phyloP scores from a whole-genome alignment of 2,329 filamentous ascomycete species.

The Domatiomyces catenatus region DNA sequence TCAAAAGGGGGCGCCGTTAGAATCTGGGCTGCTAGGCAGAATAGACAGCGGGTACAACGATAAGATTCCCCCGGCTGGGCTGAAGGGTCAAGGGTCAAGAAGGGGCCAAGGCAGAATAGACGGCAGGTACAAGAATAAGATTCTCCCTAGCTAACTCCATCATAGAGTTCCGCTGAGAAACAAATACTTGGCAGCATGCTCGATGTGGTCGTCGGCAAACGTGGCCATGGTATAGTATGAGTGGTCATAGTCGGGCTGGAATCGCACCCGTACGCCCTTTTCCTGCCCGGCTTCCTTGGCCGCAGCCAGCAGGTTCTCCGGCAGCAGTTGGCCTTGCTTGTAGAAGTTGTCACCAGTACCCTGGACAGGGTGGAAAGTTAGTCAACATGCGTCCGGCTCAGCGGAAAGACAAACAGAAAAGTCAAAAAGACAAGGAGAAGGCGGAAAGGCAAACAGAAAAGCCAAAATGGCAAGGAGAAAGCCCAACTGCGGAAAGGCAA shows the following conservation, averaged over 20 bases:
- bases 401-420: slow-evolving; percentile 47
- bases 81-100: slow-evolving; percentile 22
- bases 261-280: slow-evolving; percentile 59
- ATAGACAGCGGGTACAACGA: not conserved
- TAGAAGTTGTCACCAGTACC: slow-evolving; percentile 95
- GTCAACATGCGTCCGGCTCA: not conserved
- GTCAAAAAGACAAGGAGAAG: slow-evolving; percentile 32
- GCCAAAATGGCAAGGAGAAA: slow-evolving; percentile 32
- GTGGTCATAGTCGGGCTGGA: slow-evolving; percentile 87
- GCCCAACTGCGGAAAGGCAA: slow-evolving; percentile 38
- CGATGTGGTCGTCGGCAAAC: slow-evolving; percentile 80
- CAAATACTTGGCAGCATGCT: slow-evolving; percentile 78
- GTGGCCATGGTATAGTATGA: slow-evolving; percentile 93
- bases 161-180: slow-evolving; percentile 18
- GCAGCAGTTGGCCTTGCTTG: slow-evolving; percentile 79
- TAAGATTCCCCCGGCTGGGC: slow-evolving; percentile 36
- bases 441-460: slow-evolving; percentile 47
- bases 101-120: no score
- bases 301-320: slow-evolving; percentile 77
- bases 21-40: no score
- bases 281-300: slow-evolving; percentile 59
- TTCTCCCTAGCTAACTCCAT: no score
- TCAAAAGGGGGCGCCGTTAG: no score
- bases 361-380: slow-evolving; percentile 27
- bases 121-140: no score